Base-by-base conservation (phyloP, 1,139 yeast species). In the Magnusiomyces suaveolens region DNA sequence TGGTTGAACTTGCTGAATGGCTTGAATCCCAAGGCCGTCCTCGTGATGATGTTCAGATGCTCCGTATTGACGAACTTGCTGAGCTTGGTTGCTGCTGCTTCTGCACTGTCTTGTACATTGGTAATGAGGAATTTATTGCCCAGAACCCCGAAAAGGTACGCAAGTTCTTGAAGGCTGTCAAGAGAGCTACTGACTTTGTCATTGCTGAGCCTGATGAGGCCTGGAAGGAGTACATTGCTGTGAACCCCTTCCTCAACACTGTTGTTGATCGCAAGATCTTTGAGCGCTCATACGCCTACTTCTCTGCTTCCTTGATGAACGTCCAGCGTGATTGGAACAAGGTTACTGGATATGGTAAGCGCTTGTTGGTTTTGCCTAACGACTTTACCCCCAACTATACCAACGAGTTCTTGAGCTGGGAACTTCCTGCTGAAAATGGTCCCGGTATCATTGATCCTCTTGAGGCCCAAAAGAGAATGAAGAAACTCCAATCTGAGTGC, bases 1-100 rank as follows among this genome's bases (percentile, higher is more conserved):
- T 77, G 66, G 82, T 79, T 47, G 80, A 79, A 63, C 71, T 79
- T 63, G 82, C 78, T 64, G 80, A 78, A 60, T 76, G 76, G 66
- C 72, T 75, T 62, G 71, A 69, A 59, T 60, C 66, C 29, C 69
- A 73, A 59, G 80, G 80, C 33, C 73, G 77, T 62, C 74, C 77
- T 44, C 68, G 70, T 46, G 64, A 68, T 43, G 81, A 77, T 51
- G 82, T 79, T 54, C 74, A 76, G 61, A 78, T 79, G 82, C 69
- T 79, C 62, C 73, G 82, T 67, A 79, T 79, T 61, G 83, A 79
- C 63, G 72, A 75, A 61, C 72, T 79, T 63, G 83, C 83, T 46
- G 79, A 79, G 60, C 71, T 79, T 59, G 82, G 82, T 14, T 79
- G 83, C 65, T 79, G 83, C 64, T 79, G 83, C 61, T 79, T 79